A percentile compares a stretch with the other conserved stretches of the same genome.
Evolutionary conservation across 2,329 filamentous ascomycete species (phyloP).

Genomic region (Cytospora chrysosperma): DNA sequence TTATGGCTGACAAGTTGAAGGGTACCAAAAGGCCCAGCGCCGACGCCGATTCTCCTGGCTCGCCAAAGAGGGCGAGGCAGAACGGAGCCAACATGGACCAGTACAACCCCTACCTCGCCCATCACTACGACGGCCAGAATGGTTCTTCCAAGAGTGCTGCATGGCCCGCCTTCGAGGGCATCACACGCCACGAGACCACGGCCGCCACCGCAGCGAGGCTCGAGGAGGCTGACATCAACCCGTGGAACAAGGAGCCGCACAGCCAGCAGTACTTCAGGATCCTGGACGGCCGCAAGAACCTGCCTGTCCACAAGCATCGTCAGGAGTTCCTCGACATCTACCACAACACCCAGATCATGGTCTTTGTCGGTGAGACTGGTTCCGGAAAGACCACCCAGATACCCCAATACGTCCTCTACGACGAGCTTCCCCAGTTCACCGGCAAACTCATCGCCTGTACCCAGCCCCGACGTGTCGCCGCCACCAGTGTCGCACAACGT

Average conservation of each 20-base stretch:
- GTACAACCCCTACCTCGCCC: conserved; percentile 86
- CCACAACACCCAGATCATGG: conserved; percentile 91
- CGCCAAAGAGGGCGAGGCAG: conserved; percentile 32
- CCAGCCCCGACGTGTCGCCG: conserved; percentile 93
- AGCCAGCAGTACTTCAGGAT: conserved; percentile 89
- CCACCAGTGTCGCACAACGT: conserved; percentile 98
- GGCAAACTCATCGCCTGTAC: conserved; percentile 95
- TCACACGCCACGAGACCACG: conserved; percentile 80
- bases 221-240: conserved; percentile 80
- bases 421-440: conserved; percentile 84
- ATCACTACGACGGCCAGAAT: conserved; percentile 64
- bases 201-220: conserved; percentile 68
- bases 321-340: conserved; percentile 93
- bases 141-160: conserved; percentile 34
- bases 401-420: conserved; percentile 95
- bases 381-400: conserved; percentile 99
- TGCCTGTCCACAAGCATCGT: conserved; percentile 91
- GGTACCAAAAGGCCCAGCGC: conserved; percentile 46
- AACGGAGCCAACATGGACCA: conserved; percentile 22
- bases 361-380: conserved; percentile 98
- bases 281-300: conserved; percentile 74
- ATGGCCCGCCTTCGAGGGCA: conserved; percentile 56
- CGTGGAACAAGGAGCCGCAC: conserved; percentile 77
- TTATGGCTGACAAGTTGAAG: conserved; percentile 41
- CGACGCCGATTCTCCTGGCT: conserved; percentile 36